Evolutionary conservation across 768 basidiomycete genomes (phyloP), one percentile per base, ranked within the genome.

Genomic region (Phallus indusiatus): DNA sequence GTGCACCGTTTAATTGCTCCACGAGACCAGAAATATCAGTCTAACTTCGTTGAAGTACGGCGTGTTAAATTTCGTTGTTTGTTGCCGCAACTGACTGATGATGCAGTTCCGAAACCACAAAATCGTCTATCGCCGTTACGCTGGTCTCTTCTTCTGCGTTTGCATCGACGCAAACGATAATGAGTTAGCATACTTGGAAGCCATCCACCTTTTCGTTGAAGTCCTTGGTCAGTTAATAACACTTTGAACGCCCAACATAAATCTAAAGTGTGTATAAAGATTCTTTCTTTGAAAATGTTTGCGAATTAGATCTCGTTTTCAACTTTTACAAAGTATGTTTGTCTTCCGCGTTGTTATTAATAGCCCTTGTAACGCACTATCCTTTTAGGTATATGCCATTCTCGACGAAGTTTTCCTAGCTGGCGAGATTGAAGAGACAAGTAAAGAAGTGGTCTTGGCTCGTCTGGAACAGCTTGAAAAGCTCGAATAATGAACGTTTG

Each of bases 131-230:
- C 81, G 96, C 61, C 84, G 96, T 55, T 98, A 97, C 66, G 94
- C 95, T 52, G 95, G 95, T 7, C 82, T 99, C 21, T 99, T 96
- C 80, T 99, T 99, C 73, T 96, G 93, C 67, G 79, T 95, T 28
- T 98, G 96, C 64, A 93, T 98, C 11, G 96, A 98, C 65, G 91
- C 93, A 21, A 96, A 98, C 67, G 96, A 99, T 74, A 98, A 98
- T 65, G 96, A 99, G 68, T 79, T 98, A 61, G 93, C 94, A 1
- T 97, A 96, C 71, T 78, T 98, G 35, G 96, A 99, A 70, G 94
- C 93, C 4, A 98, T 98, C 57, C 95, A 99, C 70, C 82, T 99
- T 5, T 98, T 99, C 68, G 96, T 99, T 22, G 96, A 99, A 70
- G 86, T 99, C 21, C 80, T 99, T 18, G 95, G 95, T 95, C 58